Evolutionary conservation across 2,329 filamentous ascomycete species (phyloP).

Genomic region (Sarocladiaceae sp.): DNA sequence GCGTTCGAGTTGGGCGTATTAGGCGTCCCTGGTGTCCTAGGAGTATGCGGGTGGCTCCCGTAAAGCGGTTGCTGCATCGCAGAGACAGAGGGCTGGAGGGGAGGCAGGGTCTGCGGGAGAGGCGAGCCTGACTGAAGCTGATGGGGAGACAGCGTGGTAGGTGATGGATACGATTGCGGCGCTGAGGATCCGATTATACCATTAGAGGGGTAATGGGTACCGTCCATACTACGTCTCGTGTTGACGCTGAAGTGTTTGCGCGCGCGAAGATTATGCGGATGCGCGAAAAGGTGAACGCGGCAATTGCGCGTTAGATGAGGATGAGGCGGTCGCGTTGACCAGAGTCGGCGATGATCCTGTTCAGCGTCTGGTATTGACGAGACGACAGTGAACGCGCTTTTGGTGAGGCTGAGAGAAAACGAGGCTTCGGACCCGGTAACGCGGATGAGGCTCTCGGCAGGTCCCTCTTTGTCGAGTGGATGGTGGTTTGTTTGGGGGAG

Average conservation of each 20-base stretch:
- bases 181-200: conserved; percentile 48
- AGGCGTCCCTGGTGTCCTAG: conserved; percentile 56
- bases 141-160: conserved; percentile 45
- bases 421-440: conserved; percentile 20
- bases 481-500: conserved; percentile 39
- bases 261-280: conserved; percentile 1
- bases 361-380: not conserved
- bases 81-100: conserved; percentile 42
- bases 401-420: conserved; percentile 8
- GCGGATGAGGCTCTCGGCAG: conserved; percentile 34
- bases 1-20: conserved; percentile 47
- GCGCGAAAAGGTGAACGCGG: conserved; percentile 11
- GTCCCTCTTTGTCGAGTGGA: conserved; percentile 28
- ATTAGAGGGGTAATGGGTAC: conserved; percentile 48
- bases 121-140: conserved; percentile 42
- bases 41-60: conserved; percentile 54
- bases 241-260: conserved; percentile 14
- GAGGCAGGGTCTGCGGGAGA: conserved; percentile 48
- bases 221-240: conserved; percentile 43
- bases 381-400: conserved; percentile 1
- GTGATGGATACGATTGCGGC: conserved; percentile 43
- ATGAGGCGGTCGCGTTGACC: conserved; percentile 8
- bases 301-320: conserved; percentile 15
- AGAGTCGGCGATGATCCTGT: not conserved
- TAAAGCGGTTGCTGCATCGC: conserved; percentile 37